These are phyloP conservation scores for Plasmopara halstedii DNA, from an alignment of 352 stramenopile species.

Conservation along the genomic window DNA sequence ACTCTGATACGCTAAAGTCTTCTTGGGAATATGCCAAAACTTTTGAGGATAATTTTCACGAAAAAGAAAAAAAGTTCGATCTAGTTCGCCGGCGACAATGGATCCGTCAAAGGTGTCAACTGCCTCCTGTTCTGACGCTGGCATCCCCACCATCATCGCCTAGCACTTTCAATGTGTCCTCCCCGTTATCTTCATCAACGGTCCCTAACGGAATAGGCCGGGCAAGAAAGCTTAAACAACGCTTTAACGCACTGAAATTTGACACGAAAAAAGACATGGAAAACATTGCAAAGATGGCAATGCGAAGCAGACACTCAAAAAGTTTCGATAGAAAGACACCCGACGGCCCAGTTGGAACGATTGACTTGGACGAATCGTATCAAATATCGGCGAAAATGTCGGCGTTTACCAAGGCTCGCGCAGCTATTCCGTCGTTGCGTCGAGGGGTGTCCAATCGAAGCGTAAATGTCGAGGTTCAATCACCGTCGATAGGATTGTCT, in stretches of 20 bases:
- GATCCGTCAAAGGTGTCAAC: constrained; percentile 48
- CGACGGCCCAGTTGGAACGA: constrained; percentile 18
- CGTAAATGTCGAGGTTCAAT: constrained; percentile 10
- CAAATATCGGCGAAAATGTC: constrained; percentile 12
- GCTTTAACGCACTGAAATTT: constrained; percentile 23
- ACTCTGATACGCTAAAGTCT: constrained; percentile 21
- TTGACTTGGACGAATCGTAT: constrained; percentile 16
- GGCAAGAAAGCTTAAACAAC: constrained; percentile 38
- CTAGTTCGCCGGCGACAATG: constrained; percentile 59
- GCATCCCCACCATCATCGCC: constrained; percentile 8
- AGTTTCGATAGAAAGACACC: constrained; percentile 35
- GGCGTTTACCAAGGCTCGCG: constrained; percentile 23
- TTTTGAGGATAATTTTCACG: constrained; percentile 63
- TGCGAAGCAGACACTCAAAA: constrained; percentile 33
- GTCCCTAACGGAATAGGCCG: constrained; percentile 23
- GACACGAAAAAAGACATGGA: constrained; percentile 29
- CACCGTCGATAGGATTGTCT: constrained; percentile 9
- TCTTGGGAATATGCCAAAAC: constrained; percentile 65
- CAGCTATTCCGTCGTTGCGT: constrained; percentile 23
- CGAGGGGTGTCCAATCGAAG: constrained; percentile 21
- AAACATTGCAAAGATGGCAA: constrained; percentile 11
- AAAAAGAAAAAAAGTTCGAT: constrained; percentile 71
- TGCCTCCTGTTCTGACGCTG: constrained; percentile 41
- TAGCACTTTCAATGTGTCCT: constrained; percentile 9
- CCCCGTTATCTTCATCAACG: constrained; percentile 10